A percentile compares a stretch with the other conserved stretches of the same genome.
Conservation (phyloP, 2,329 filamentous ascomycete genomes). For the Xylariaceae sp. region DNA sequence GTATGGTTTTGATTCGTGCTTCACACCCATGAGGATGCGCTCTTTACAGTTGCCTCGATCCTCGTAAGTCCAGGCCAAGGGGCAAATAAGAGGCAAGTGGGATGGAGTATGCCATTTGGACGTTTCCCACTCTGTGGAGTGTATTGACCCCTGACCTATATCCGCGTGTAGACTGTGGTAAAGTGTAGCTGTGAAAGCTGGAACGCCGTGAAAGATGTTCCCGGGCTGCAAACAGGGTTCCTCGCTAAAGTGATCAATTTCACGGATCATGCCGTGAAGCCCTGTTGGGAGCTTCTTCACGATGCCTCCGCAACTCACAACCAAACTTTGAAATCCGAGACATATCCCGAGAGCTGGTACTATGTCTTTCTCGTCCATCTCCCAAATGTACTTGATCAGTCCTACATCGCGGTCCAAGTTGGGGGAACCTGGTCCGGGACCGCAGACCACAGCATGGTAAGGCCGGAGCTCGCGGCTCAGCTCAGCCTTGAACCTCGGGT, state of each 20-base stretch:
- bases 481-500: constrained; percentile 35
- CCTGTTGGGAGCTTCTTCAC: constrained; percentile 67
- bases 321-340: constrained; percentile 81
- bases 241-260: constrained; percentile 50
- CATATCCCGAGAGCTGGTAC: constrained; percentile 85
- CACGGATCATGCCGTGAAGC: constrained; percentile 75
- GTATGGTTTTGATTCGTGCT: constrained; percentile 65
- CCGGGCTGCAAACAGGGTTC: constrained; percentile 22
- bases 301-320: constrained; percentile 60
- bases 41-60: constrained; percentile 34
- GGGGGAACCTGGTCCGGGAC: constrained; percentile 85
- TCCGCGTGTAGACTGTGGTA: constrained; percentile 66
- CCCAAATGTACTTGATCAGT: constrained; percentile 74
- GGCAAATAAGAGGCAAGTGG: constrained; percentile 40
- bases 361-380: constrained; percentile 50
- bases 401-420: constrained; percentile 71
- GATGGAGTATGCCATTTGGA: constrained; percentile 36
- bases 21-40: constrained; percentile 71
- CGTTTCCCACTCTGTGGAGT: constrained; percentile 30
- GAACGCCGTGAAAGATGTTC: constrained; percentile 63
- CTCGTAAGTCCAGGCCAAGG: constrained; percentile 61
- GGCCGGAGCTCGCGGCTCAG: constrained; percentile 48
- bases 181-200: constrained; percentile 64
- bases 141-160: constrained; percentile 43
- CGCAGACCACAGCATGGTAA: constrained; percentile 84